These are phyloP conservation scores for Salix udensis DNA, from an alignment of 345 rosid genomes.

Conservation along the genomic window DNA sequence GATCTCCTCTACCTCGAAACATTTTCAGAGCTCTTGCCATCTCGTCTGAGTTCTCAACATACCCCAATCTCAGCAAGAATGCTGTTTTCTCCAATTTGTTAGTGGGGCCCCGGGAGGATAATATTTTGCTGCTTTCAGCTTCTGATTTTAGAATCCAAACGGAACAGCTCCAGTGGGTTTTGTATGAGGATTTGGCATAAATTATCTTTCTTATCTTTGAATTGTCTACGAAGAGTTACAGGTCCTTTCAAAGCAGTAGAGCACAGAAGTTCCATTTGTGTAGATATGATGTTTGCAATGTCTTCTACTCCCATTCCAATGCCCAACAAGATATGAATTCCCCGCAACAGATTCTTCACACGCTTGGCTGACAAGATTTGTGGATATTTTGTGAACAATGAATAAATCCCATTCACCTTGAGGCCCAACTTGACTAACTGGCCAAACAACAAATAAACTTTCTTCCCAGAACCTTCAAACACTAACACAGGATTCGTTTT, in stretches of 20 bases:
- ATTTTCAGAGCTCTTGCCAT: conserved; percentile 58
- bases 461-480: conserved; percentile 64
- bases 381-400: conserved; percentile 48
- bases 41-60: conserved; percentile 78
- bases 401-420: conserved; percentile 36
- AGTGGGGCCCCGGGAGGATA: conserved; percentile 24
- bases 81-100: conserved; percentile 46
- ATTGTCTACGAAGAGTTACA: conserved; percentile 40
- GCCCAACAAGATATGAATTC: conserved; percentile 47
- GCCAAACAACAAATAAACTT: conserved; percentile 54
- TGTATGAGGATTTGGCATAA: conserved; percentile 48
- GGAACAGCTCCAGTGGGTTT: conserved; percentile 60
- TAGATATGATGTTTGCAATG: conserved; percentile 34
- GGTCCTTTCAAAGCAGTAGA: conserved; percentile 52
- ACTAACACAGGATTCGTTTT: conserved; percentile 47
- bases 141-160: conserved; percentile 43
- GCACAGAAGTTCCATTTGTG: conserved; percentile 43
- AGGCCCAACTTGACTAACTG: conserved; percentile 60
- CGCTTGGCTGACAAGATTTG: conserved; percentile 46
- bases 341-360: conserved; percentile 41
- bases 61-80: conserved; percentile 67
- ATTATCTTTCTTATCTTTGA: conserved; percentile 38
- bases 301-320: conserved; percentile 53
- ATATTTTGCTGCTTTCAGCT: conserved; percentile 24
- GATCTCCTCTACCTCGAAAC: conserved; percentile 84